These are phyloP conservation scores for Exophiala lecanii-corni DNA, from an alignment of 2,329 filamentous ascomycete species.

Conservation along the genomic window DNA sequence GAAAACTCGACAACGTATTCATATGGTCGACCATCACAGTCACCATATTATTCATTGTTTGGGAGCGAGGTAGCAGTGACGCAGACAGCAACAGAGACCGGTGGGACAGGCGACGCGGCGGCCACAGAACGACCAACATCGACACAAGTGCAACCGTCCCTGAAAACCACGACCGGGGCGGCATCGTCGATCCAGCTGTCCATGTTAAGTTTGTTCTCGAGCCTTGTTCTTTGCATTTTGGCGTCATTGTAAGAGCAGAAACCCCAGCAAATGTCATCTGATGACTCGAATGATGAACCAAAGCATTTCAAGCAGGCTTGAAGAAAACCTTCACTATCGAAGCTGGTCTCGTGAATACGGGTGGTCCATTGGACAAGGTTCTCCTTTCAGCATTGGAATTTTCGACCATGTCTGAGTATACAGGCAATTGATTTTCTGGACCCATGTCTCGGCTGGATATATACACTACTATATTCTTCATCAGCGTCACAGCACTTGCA, in stretches of 20 bases:
- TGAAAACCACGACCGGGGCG: slow-evolving; percentile 12
- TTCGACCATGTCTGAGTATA: too few relatives aligned
- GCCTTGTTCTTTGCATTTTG: slow-evolving; percentile 8
- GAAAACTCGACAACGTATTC: slow-evolving; percentile 3
- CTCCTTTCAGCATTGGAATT: too few relatives aligned
- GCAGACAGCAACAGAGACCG: background rate
- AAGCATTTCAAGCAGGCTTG: too few relatives aligned
- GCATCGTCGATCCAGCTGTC: slow-evolving; percentile 6
- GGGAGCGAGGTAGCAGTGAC: slow-evolving; percentile 6
- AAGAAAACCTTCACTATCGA: too few relatives aligned
- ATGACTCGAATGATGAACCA: too few relatives aligned
- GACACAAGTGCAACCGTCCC: slow-evolving; percentile 6
- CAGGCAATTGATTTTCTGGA: too few relatives aligned
- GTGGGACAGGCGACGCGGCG: slow-evolving; percentile 1
- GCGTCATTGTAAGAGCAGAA: slow-evolving; percentile 1
- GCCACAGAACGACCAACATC: slow-evolving; percentile 11
- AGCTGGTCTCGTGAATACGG: slow-evolving; percentile 17
- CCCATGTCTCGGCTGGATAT: too few relatives aligned
- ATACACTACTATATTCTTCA: too few relatives aligned
- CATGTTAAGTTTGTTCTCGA: slow-evolving; percentile 7
- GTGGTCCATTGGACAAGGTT: too few relatives aligned
- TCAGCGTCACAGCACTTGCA: too few relatives aligned
- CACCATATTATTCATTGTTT: slow-evolving; percentile 19
- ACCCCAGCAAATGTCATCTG: slow-evolving; percentile 5
- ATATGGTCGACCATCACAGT: slow-evolving; percentile 7